Percentiles rank a stretch among this genome's conserved stretches.
phyloP scores from a whole-genome alignment of 2,329 filamentous ascomycete genomes.

The Xylaria sp. region DNA sequence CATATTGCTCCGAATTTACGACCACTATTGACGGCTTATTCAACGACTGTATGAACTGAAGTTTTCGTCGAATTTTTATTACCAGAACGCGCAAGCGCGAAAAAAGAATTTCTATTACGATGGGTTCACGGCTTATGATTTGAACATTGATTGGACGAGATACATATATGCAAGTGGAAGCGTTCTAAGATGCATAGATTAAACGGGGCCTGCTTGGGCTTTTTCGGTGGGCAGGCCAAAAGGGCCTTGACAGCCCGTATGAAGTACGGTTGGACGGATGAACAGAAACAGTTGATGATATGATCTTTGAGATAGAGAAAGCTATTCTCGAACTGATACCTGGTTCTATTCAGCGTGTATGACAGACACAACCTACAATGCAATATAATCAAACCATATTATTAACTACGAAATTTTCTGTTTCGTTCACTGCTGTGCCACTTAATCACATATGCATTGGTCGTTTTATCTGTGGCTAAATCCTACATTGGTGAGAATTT shows the following conservation, averaged over 20 bases:
- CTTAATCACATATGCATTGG: constrained; percentile 34
- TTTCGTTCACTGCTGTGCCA: constrained; percentile 25
- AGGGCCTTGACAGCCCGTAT: constrained; percentile 20
- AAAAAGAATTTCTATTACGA: constrained; percentile 45
- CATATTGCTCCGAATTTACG: constrained; percentile 50
- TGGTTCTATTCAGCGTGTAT: constrained; percentile 32
- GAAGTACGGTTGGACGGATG: constrained; percentile 21
- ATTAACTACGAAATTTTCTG: not conserved
- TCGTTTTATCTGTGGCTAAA: constrained; percentile 26
- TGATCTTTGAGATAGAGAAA: constrained; percentile 23
- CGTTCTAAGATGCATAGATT: constrained; percentile 46
- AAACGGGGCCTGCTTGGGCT: constrained; percentile 34
- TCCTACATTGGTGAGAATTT: constrained; percentile 20
- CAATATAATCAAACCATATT: constrained; percentile 31
- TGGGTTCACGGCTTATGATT: constrained; percentile 47
- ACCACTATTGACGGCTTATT: constrained; percentile 48
- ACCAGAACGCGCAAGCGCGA: constrained; percentile 47
- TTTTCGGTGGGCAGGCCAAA: constrained; percentile 13
- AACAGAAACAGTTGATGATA: constrained; percentile 21
- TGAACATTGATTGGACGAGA: constrained; percentile 41
- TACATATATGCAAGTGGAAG: constrained; percentile 43
- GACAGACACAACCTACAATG: constrained; percentile 29
- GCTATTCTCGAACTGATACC: constrained; percentile 33
- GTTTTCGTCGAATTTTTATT: constrained; percentile 42
- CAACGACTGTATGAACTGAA: constrained; percentile 52